Evolutionary conservation across 306 rosid genomes (phyloP), one percentile per base, ranked within the genome.

Genomic region (Inga oerstediana): DNA sequence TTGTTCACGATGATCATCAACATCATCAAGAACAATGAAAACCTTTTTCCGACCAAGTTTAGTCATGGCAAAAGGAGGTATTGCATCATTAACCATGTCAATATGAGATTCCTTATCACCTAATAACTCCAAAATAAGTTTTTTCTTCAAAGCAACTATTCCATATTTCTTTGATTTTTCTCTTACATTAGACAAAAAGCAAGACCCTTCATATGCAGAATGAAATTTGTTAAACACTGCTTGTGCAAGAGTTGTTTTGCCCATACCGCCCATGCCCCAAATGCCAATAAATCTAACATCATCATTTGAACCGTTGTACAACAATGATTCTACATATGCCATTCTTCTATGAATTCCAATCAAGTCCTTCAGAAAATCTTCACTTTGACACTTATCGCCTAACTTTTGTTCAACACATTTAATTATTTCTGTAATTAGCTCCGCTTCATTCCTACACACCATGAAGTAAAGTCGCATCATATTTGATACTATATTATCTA

Each of bases 11-110:
- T 32, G 34, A 22, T 78, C 43, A 77, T 62, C 16, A 8, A 62
- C 61, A 77, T 77, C 58, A 41, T 77, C 73, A 16, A 77, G 61
- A 62, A 77, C 73, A 62, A 77, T 2, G 3, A 62, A 58, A 10
- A 8, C 41, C 3, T 45, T 62, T 44, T 15, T 64, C 3, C 10
- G 32, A 15, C 32, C 1, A 22, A 77, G 61, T 13, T 73, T 77
- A 3, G 1, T 61, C 10, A 22, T 15, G 35, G 10, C 20, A 19
- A 14, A 14, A 16, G 19, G 4, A 77, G 15, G 0, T 22, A 5
- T 14, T 56, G 2, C 34, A 32, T 7, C 41, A 61, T 7, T 1
- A 39, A 1, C 17, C 48, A 9, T 27, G 22, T 16, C 3, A 32
- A 32, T 13, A 2, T 65, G 13, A 43, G 12, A n/a, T 4, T 61